Percentiles rank a stretch among this genome's conserved stretches.
These are phyloP conservation scores for Sicyos edulis DNA, from an alignment of 306 rosid genomes.

Conservation along the genomic window DNA sequence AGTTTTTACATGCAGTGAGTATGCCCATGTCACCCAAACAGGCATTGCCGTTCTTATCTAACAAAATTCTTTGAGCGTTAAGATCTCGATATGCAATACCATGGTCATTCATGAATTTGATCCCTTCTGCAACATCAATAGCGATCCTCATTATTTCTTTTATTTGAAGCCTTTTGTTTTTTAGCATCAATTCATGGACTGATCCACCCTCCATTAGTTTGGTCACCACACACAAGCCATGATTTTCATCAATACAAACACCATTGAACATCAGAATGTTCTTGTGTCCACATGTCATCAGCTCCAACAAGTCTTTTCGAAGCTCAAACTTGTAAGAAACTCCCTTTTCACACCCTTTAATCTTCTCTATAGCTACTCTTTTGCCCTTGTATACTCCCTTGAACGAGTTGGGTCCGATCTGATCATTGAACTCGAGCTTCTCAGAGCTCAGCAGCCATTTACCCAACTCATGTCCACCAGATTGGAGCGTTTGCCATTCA, in stretches of 20 bases:
- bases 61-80: conserved; percentile 65
- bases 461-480: conserved; percentile 54
- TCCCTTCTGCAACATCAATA: conserved; percentile 77
- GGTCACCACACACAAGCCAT: conserved; percentile 79
- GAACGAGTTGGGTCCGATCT: conserved; percentile 66
- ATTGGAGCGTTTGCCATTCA: conserved; percentile 86
- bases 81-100: conserved; percentile 79
- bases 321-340: conserved; percentile 73
- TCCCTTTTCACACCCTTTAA: conserved; percentile 93
- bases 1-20: conserved; percentile 70
- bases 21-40: conserved; percentile 90
- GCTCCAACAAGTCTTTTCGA: conserved; percentile 64
- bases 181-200: conserved; percentile 61
- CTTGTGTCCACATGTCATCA: conserved; percentile 86
- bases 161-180: conserved; percentile 65
- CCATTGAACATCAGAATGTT: conserved; percentile 73
- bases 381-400: conserved; percentile 83
- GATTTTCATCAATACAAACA: conserved; percentile 76
- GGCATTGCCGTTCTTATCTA: conserved; percentile 84
- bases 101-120: conserved; percentile 84
- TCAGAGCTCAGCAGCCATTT: conserved; percentile 85
- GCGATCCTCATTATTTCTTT: conserved; percentile 77
- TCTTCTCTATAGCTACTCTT: conserved; percentile 83
- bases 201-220: conserved; percentile 90
- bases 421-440: conserved; percentile 59